Evolutionary conservation across 805 yeast genomes (phyloP), one percentile per base, ranked within the genome.

Genomic region (Myxozyma kluyveri): DNA sequence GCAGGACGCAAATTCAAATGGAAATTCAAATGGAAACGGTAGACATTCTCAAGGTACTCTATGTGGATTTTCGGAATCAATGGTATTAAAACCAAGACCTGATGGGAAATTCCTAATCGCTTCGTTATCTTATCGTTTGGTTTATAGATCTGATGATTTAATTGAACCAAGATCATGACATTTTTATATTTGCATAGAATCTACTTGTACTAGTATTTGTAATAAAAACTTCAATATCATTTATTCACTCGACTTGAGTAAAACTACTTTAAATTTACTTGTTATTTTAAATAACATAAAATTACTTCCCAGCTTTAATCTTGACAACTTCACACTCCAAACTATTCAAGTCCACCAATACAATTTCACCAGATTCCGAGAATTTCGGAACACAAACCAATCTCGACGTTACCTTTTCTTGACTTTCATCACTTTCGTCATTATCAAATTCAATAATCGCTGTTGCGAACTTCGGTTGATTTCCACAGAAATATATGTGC

Each of bases 401-500:
- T 44, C 82, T 71, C 14, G 33, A 9, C n/a, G n/a, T n/a, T 7
- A 84, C 80, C 0, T 59, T 35, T 9, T 9, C 14, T 31, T 70
- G 70, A 6, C 69, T 65, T 2, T 66, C 70, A 1, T 64, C 70
- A 12, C 78, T 61, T 24, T 68, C 64, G n/a, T n/a, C n/a, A n/a
- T n/a, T n/a, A n/a, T n/a, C n/a, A n/a, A n/a, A n/a, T 29, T 29
- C 33, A 17, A 78, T 59, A 2, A 67, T 46, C 26, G 75, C 72
- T 0, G 81, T 67, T 42, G 76, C 83, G 66, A 75, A 88, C 29
- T 67, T 65, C 0, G 83, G 79, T 67, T 88, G 96, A 65, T 90
- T 91, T 0, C 96, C 98, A 2, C 80, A 88, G 61, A 88, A 81
- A 63, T 86, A 88, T 2, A 90, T 84, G 65, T 88, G 90, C 0